These are phyloP conservation scores for Porphyrellus cyaneotinctus DNA, from an alignment of 768 basidiomycete species.

Conservation along the genomic window DNA sequence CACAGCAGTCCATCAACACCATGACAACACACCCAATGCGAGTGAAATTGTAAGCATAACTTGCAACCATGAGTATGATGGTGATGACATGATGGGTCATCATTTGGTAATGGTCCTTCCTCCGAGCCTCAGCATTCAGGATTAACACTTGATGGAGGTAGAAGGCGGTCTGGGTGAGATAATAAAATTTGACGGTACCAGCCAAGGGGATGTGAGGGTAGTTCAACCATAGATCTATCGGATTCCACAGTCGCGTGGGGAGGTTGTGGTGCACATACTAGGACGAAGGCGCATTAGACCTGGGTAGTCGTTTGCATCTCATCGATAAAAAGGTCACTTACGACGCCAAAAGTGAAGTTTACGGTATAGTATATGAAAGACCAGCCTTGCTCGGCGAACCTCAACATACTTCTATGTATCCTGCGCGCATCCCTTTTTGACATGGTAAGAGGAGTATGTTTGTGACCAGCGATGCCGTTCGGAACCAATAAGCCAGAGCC, in stretches of 20 bases:
- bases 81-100: conserved; percentile 94
- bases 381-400: conserved; percentile 98
- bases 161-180: conserved; percentile 80
- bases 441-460: conserved; percentile 16
- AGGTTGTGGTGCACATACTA: conserved; percentile 80
- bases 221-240: conserved; percentile 63
- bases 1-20: conserved; percentile 91
- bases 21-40: conserved; percentile 88
- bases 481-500: conserved; percentile 3
- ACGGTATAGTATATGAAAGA: conserved; percentile 72
- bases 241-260: conserved; percentile 61
- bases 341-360: conserved; percentile 77
- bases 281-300: conserved; percentile 7
- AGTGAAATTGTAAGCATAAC: conserved; percentile 82
- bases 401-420: conserved; percentile 66
- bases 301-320: background rate
- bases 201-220: conserved; percentile 84
- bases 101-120: conserved; percentile 96
- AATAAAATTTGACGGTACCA: conserved; percentile 85
- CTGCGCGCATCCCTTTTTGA: conserved; percentile 49
- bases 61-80: conserved; percentile 65
- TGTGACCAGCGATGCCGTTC: conserved; percentile 32
- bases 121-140: conserved; percentile 85
- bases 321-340: conserved; percentile 43
- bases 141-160: conserved; percentile 91